Evolutionary conservation across 139 green algal genomes (phyloP), one percentile per base, ranked within the genome.

Genomic region (Pleodorina starrii): DNA sequence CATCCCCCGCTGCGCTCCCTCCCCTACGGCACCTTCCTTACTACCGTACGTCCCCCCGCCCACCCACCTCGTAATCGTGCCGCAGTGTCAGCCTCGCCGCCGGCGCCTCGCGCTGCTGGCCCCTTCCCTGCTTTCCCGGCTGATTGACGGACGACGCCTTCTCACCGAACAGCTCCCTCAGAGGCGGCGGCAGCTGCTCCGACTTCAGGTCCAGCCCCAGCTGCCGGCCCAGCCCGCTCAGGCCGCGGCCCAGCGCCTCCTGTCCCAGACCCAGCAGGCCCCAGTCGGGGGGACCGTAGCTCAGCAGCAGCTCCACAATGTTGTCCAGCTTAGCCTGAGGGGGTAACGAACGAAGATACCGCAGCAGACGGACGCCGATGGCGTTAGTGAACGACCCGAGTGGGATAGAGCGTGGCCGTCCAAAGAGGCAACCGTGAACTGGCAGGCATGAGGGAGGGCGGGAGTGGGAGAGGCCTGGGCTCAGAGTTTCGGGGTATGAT

Each of bases 231-330:
- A 80, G 51, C 36, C 36, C 77, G 9, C 27, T 35, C 35, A 46
- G 77, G 25, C 77, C 51, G 54, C 40, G 59, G 2, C 35, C 17
- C 21, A 71, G 43, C 66, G 82, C 63, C 82, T 74, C 46, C 32
- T 12, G 14, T 43, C 40, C 57, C 7, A 27, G 36, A 17, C 35
- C 32, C 36, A 40, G 14, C 77, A 85, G 77, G 16, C 77, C 77
- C 77, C 40, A 32, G 77, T 72, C 77, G 38, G 77, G 77, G n/a
- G 51, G 32, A 5, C 79, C 79, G 40, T 59, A 80, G 83, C 48
- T 42, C 23, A 89, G 25, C 29, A 95, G 77, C 38, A 95, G 84
- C 92, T 95, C 92, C 60, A 95, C 92, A 5, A 94, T 84, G 73
- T 95, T 95, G 92, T 95, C 91, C 68, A 95, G 89, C 23, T 72